Base-by-base conservation (phyloP, 495 filamentous ascomycete genomes). In the Lepidopterella palustris region DNA sequence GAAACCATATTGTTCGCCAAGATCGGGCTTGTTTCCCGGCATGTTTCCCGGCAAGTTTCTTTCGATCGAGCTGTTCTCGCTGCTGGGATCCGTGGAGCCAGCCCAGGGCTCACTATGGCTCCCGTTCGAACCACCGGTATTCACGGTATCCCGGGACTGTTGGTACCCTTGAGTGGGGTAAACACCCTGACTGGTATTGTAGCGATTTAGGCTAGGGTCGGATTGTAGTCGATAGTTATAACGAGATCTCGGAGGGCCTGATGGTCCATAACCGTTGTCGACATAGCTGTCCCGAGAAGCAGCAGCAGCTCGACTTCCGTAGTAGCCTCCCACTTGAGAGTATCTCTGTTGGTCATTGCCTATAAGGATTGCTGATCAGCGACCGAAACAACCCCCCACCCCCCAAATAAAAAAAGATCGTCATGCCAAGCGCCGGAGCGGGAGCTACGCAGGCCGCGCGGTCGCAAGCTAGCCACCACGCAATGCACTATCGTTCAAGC, bases 51-150 rank as follows among this genome's bases (percentile, higher is more conserved):
- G 39, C 1, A 42, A 20, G 65, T 84, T 73, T 52, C 88, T 85
- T 62, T 96, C 89, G 55, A 92, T 80, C 3, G 89, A 95, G 74
- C 88, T 95, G 73, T 95, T 95, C 59, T 95, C 84, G 59, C 89
- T 93, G 71, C 87, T 95, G 1, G 90, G 91, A 63, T 96, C 89
- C 29, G 89, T 95, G 45, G 85, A 86, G 68, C 90, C 89, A n/a
- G 83, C 86, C 65, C 80, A 83, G 15, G 83, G 82, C 45, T 93
- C 88, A 45, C 75, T 83, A 50, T 84, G 82, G 51, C 83, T 86
- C 31, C 84, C 87, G 52, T 84, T 86, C 29, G 84, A 86, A 9
- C 85, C 84, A 0, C 80, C 83, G 0, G 88, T 87, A 24, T 86
- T 84, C 18, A 91, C 84, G 5, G 90, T 95, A 68, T 96, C 90